Evolutionary conservation across 208 protist species (phyloP), one percentile per base, ranked within the genome.

Genomic region (Kentomonas sorsogonicus): DNA sequence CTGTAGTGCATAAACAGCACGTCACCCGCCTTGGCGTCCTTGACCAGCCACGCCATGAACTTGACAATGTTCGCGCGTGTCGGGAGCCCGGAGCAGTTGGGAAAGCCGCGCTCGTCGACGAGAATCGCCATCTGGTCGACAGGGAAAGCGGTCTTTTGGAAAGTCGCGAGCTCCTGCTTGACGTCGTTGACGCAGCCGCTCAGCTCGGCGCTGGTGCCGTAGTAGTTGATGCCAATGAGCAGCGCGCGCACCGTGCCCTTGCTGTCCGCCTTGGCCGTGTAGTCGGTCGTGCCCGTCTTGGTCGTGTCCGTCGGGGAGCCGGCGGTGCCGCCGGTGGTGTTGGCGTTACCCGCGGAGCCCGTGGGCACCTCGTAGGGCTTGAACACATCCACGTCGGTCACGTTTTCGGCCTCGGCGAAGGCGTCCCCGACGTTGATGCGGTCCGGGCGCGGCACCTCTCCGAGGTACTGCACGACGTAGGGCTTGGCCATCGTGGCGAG

Each of bases 191-290:
- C 71, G 57, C 83, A 93, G 1, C 83, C 83, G 13, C 52, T 66
- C 20, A 93, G 78, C 53, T 84, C 51, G 2, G 69, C 74, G 16
- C 48, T 60, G 34, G 77, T 76, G 47, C 79, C 71, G 62, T 75
- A 77, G 75, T 89, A 89, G 72, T 93, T 89, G 41, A 93, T 88
- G 36, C 82, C 86, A 33, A 87, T 74, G 34, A 89, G 66, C n/a
- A 88, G 63, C 2, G 79, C 72, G 15, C 64, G 63, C 18, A 77
- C 66, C 16, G 58, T 66, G n/a, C 74, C 78, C 13, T 53, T 41
- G 1, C 40, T 26, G 53, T 77, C 70, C n/a, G 54, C 27, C 31
- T 66, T 59, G 0, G 83, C 74, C 1, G 79, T 79, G n/a, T n/a
- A n/a, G n/a, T n/a, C n/a, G n/a, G n/a, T n/a, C n/a, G 0, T 63